These are phyloP conservation scores for Cystofilobasidium ferigula DNA, from an alignment of 768 basidiomycete genomes.

Conservation along the genomic window DNA sequence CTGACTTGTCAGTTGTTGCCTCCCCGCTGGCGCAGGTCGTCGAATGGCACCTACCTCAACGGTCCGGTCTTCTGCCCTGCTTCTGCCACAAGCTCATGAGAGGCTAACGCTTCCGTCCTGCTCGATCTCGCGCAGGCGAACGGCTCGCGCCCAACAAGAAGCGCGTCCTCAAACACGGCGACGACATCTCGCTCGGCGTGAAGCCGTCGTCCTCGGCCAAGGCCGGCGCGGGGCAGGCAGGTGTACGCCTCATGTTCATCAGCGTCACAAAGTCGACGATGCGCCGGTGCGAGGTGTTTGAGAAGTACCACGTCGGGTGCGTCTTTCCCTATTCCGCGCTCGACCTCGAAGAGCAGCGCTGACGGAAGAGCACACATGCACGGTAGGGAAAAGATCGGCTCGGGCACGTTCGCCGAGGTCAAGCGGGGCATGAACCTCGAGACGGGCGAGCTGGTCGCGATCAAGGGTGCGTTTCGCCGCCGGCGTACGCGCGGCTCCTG, in stretches of 20 bases:
- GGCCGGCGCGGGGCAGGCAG: not conserved
- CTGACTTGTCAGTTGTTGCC: not conserved
- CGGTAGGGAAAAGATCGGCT: constrained; percentile 11
- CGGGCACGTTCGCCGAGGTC: constrained; percentile 24
- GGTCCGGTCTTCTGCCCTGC: not conserved
- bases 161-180: constrained; percentile 59
- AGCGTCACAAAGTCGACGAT: not conserved
- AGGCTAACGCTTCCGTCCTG: not conserved
- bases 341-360: not conserved
- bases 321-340: not conserved
- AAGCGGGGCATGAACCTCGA: constrained; percentile 11
- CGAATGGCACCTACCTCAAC: constrained; percentile 23
- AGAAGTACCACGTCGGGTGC: constrained; percentile 17
- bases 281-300: constrained; percentile 1
- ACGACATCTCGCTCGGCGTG: constrained; percentile 74
- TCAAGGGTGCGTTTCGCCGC: constrained; percentile 18
- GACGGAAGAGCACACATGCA: not conserved
- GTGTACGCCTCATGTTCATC: constrained; percentile 15
- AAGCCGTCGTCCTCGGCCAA: constrained; percentile 30
- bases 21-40: not conserved
- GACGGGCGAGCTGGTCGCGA: constrained; percentile 13
- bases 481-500: too few species aligned
- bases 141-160: constrained; percentile 49
- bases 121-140: constrained; percentile 48
- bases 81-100: not conserved